Base-by-base conservation (phyloP, 2,329 filamentous ascomycete genomes). In the Aspergillus costaricaensis region DNA sequence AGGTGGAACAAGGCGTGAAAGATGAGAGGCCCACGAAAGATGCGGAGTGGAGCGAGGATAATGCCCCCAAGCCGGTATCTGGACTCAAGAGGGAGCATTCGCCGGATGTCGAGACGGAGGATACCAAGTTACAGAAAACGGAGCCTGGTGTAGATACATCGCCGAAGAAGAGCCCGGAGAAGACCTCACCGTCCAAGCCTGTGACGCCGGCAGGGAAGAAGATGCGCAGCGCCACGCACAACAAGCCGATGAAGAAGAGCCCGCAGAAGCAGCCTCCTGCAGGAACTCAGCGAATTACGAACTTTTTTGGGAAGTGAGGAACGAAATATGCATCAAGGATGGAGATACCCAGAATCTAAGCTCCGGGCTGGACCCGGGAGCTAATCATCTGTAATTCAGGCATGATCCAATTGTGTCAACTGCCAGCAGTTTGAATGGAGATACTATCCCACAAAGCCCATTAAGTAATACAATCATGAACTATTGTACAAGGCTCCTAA, bases 151-250 rank as follows among this genome's bases (percentile, higher is more conserved):
- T 64, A 21, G 48, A 62, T 8, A 58, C 62, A n/a, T 76, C 78
- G 62, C 32, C 12, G 32, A 36, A 36, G 32, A 84, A 83, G 66
- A 47, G 66, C 43, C 55, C 70, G 57, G 70, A 68, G 62, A 63
- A 64, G 23, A 71, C 62, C 30, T 62, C 58, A 12, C 59, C 65
- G 12, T 32, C 59, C 14, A 63, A 73, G 59, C 71, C 70, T 36
- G 67, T 70, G 59, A 64, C 61, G 48, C 61, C 55, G 21, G 60
- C 68, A 43, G 67, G 64, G 54, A 78, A 76, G 66, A 84, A 83
- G 72, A 80, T 77, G 50, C 79, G 81, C 65, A 87, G 84, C 72
- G 84, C 85, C 36, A 86, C 83, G 5, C 84, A 79, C 64, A 87
- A 88, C 68, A 82, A 76, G 55, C 74, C 77, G 47, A 70, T 76